These are phyloP conservation scores for Fragaria iinumae DNA, from an alignment of 306 rosid genomes.

Conservation along the genomic window DNA sequence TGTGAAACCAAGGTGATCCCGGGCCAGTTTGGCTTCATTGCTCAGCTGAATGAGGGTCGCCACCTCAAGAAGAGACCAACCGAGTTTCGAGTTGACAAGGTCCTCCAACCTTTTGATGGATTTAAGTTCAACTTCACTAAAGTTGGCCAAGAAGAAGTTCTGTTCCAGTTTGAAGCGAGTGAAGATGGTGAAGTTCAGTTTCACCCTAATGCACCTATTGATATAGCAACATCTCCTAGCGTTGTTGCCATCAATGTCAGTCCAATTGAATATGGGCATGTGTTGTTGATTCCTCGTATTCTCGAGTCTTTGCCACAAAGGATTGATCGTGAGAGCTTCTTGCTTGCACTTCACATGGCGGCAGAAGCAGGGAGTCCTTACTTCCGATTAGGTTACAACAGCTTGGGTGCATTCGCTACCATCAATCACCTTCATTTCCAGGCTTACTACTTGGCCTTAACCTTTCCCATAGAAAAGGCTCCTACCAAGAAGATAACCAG, in stretches of 20 bases:
- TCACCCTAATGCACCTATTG: constrained; percentile 65
- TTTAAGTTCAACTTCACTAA: constrained; percentile 85
- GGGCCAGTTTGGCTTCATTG: constrained; percentile 76
- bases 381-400: constrained; percentile 87
- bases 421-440: constrained; percentile 98
- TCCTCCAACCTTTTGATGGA: constrained; percentile 84
- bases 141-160: constrained; percentile 90
- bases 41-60: constrained; percentile 96
- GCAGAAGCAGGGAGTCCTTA: constrained; percentile 70
- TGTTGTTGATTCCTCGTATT: constrained; percentile 75
- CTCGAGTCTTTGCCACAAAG: constrained; percentile 77
- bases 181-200: constrained; percentile 70
- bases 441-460: constrained; percentile 85
- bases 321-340: constrained; percentile 76
- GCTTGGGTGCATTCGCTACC: constrained; percentile 95
- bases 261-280: constrained; percentile 97
- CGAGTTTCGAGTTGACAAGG: constrained; percentile 87
- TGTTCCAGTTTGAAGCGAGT: constrained; percentile 77
- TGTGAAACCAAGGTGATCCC: constrained; percentile 95
- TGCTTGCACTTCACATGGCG: constrained; percentile 86
- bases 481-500: constrained; percentile 58
- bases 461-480: constrained; percentile 91
- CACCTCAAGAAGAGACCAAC: constrained; percentile 97
- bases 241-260: constrained; percentile 94
- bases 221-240: constrained; percentile 66